phyloP scores from a whole-genome alignment of 768 basidiomycete species.

The Boletus rufocinnamomeus region DNA sequence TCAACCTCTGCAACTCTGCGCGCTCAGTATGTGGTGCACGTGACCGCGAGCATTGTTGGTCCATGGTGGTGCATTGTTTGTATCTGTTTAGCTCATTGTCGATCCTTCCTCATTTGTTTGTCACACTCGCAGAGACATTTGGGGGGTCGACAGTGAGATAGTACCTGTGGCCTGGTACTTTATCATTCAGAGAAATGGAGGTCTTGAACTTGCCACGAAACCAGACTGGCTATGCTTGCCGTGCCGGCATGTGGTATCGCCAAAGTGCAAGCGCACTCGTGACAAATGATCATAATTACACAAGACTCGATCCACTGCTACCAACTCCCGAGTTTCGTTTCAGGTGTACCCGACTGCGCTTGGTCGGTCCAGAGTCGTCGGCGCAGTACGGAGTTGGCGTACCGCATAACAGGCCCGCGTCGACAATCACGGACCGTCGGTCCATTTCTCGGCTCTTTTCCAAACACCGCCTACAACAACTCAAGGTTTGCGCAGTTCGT shows the following conservation, averaged over 20 bases:
- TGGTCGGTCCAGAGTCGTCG: neutral
- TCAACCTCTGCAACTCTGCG: too few species aligned
- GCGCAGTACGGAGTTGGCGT: neutral
- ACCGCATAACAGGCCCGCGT: neutral
- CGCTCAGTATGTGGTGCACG: too few species aligned
- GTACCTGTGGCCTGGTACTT: neutral
- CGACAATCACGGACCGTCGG: neutral
- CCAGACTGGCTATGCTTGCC: neutral
- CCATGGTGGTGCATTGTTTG: slow-evolving; percentile 13
- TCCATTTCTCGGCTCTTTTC: slow-evolving; percentile 5
- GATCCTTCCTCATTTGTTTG: slow-evolving; percentile 16
- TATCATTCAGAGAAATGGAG: neutral
- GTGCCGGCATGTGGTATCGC: neutral
- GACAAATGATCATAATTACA: neutral
- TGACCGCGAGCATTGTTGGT: too few species aligned
- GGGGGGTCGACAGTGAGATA: neutral
- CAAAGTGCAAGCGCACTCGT: neutral
- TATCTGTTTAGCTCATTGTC: slow-evolving; percentile 16
- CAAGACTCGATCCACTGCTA: neutral
- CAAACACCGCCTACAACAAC: slow-evolving; percentile 11
- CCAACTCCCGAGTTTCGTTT: slow-evolving; percentile 10
- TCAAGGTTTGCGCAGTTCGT: neutral
- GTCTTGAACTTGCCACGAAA: neutral
- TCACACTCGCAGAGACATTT: neutral
- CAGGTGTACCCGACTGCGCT: slow-evolving; percentile 11